phyloP scores from a whole-genome alignment of 306 rosid species.

The Vigna hirtella region DNA sequence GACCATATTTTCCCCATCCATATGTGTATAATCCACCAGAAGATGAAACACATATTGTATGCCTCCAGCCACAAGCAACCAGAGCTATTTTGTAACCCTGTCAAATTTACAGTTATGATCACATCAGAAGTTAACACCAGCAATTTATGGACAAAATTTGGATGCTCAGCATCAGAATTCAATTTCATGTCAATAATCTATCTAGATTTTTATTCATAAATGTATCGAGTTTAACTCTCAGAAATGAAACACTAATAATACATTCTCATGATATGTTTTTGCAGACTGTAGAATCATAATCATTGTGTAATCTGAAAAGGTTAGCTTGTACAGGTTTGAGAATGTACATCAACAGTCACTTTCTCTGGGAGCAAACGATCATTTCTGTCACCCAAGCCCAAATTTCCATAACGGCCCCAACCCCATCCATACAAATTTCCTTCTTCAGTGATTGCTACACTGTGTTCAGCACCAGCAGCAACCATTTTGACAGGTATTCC shows the following conservation, averaged over 20 bases:
- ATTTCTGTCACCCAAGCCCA: constrained; percentile 92
- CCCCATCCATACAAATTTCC: constrained; percentile 96
- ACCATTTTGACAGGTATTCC: constrained; percentile 86
- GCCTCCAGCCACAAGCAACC: constrained; percentile 99
- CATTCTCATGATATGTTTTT: neutral
- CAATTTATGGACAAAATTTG: neutral
- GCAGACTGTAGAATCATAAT: constrained; percentile 11
- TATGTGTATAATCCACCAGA: constrained; percentile 73
- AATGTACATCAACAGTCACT: constrained; percentile 74
- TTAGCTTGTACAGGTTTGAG: constrained; percentile 38
- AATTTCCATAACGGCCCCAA: constrained; percentile 96
- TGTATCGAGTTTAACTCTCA: neutral
- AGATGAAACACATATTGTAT: constrained; percentile 82
- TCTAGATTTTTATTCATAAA: neutral
- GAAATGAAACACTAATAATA: neutral
- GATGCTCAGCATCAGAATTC: neutral
- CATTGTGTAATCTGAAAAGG: constrained; percentile 25
- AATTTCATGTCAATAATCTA: neutral
- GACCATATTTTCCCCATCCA: constrained; percentile 99
- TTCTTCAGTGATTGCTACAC: constrained; percentile 85
- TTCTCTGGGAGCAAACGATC: constrained; percentile 85
- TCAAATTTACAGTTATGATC: constrained; percentile 29
- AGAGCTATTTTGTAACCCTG: constrained; percentile 77
- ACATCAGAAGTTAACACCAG: constrained; percentile 12
- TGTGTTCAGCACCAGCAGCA: constrained; percentile 99